Evolutionary conservation across 306 rosid genomes (phyloP), one percentile per base, ranked within the genome.

Genomic region (Lathyrus tuberosus): DNA sequence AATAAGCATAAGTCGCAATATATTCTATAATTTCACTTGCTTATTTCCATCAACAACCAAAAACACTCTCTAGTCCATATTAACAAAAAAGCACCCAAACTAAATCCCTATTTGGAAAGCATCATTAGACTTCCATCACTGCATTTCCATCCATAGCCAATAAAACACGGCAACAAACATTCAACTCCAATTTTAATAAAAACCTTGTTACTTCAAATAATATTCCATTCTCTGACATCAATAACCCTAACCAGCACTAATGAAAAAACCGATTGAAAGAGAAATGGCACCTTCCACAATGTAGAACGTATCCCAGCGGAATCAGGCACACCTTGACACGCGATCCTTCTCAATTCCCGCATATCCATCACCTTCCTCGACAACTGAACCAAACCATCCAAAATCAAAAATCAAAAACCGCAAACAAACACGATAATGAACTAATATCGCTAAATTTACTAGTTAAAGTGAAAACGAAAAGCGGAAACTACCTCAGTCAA

Each of bases 301-400:
- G 95, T 86, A 44, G 97, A 84, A 61, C 99, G 99, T 65, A 95
- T 84, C 51, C 99, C 96, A 67, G 92, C 83, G 58, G 91, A 86
- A 74, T 95, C 99, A 33, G 97, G 93, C 15, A 95, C 79, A 53
- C 99, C 99, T 84, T 91, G 96, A 68, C 90, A 86, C 3, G 97
- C 85, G 74, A 87, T 78, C 80, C 76, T 83, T 64, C 95, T 78
- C 81, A 95, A 44, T 17, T 89, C 97, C 6, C 81, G 73, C 48
- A 91, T 54, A 79, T 86, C 92, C 24, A 95, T 56, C 67, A 82
- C 84, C 89, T 91, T 91, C 86, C 62, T 91, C 41, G 96, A 95
- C 60, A 95, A 47, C 81, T 77, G 56, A 58, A 42, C 42, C 62
- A 46, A 67, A 59, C 53, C 61, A 75, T 75, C 11, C 51, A 42